A percentile compares a stretch with the other conserved stretches of the same genome.
phyloP scores from a whole-genome alignment of 805 yeast species.

The Ogataea degrootiae region DNA sequence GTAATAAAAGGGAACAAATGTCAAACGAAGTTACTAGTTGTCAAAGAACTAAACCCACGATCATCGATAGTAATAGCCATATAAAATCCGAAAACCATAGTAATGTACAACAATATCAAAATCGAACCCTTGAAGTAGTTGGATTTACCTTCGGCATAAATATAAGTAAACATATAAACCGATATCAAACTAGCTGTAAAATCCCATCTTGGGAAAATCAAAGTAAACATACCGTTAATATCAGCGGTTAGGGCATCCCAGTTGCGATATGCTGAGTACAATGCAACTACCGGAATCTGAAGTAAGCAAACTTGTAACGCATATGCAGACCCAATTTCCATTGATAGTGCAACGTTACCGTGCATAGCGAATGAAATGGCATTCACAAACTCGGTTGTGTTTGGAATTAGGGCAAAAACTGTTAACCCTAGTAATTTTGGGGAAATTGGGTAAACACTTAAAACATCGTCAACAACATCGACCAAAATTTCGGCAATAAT shows the following conservation, averaged over 20 bases:
- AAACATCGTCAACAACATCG: slow-evolving; percentile 85
- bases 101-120: slow-evolving; percentile 69
- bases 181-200: slow-evolving; percentile 78
- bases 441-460: slow-evolving; percentile 71
- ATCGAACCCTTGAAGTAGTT: slow-evolving; percentile 95
- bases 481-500: slow-evolving; percentile 91
- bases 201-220: slow-evolving; percentile 96
- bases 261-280: slow-evolving; percentile 57
- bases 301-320: slow-evolving; percentile 92
- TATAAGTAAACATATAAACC: slow-evolving; percentile 84
- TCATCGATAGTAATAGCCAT: slow-evolving; percentile 43
- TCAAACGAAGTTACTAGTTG: not conserved
- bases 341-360: slow-evolving; percentile 92
- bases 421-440: slow-evolving; percentile 93
- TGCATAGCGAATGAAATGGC: slow-evolving; percentile 95
- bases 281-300: slow-evolving; percentile 86
- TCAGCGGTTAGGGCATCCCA: slow-evolving; percentile 27
- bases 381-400: slow-evolving; percentile 92
- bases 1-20: not conserved
- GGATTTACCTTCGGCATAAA: slow-evolving; percentile 94
- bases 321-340: slow-evolving; percentile 98
- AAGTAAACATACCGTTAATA: slow-evolving; percentile 55
- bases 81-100: slow-evolving; percentile 77
- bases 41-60: slow-evolving; percentile 8
- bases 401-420: slow-evolving; percentile 92